Conservation (phyloP, 2,329 filamentous ascomycete genomes). For the Fusarium falciforme region DNA sequence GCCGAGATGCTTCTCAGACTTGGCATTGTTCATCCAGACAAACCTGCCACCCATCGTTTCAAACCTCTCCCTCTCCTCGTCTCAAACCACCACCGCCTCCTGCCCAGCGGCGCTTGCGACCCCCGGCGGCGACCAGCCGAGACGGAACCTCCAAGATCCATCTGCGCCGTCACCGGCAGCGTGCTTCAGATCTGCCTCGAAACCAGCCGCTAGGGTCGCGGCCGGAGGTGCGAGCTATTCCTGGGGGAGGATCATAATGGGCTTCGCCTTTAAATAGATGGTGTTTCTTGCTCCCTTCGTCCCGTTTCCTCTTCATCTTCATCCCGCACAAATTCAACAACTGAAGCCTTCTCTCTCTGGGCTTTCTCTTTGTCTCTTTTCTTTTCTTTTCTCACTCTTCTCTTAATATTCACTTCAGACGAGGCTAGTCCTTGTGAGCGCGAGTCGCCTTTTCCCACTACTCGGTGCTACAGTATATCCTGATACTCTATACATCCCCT, state of each 20-base stretch:
- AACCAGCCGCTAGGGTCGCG: conserved; percentile 20
- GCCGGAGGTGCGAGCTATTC: background rate
- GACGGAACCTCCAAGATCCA: conserved; percentile 39
- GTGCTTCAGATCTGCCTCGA: conserved; percentile 44
- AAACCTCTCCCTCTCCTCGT: conserved; percentile 11
- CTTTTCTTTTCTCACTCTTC: conserved; percentile 41
- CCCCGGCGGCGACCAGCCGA: conserved; percentile 22
- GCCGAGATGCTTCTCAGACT: background rate
- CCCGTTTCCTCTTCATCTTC: conserved; percentile 32
- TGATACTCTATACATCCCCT: conserved; percentile 39
- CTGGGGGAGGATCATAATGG: background rate
- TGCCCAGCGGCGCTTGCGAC: conserved; percentile 10
- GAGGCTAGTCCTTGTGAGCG: conserved; percentile 49
- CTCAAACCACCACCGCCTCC: conserved; percentile 21
- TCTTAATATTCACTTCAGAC: conserved; percentile 40
- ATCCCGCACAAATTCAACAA: conserved; percentile 35
- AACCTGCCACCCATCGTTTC: conserved; percentile 32
- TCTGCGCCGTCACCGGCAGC: conserved; percentile 8
- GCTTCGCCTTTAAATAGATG: conserved; percentile 56
- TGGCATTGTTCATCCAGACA: conserved; percentile 13
- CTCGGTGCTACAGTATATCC: conserved; percentile 5
- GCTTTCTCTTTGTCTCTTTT: conserved; percentile 43
- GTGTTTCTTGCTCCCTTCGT: conserved; percentile 44
- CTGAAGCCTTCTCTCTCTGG: conserved; percentile 40
- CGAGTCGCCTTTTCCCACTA: conserved; percentile 41